A percentile compares a stretch with the other conserved stretches of the same genome.
phyloP scores from a whole-genome alignment of 2,329 filamentous ascomycete genomes.

The Triangularia setosa region DNA sequence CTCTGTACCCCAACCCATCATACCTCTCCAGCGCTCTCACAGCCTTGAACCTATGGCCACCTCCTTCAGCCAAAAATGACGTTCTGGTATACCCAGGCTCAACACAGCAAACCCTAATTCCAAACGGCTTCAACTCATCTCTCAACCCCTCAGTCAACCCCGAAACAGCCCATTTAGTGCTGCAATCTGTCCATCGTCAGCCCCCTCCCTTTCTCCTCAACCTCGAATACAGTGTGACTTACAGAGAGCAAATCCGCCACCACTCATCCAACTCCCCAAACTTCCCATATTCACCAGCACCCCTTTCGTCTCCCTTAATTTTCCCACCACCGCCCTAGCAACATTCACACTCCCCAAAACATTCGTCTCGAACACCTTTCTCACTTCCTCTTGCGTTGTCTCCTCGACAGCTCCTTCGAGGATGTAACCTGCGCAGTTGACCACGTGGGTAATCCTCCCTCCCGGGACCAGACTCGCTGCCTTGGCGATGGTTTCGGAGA shows the following conservation, averaged over 20 bases:
- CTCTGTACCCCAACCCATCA: conserved; percentile 19
- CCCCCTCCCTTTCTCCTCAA: neutral
- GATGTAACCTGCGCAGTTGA: conserved; percentile 29
- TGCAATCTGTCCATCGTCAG: conserved; percentile 27
- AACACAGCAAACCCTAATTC: conserved; percentile 38
- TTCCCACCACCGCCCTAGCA: conserved; percentile 44
- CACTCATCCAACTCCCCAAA: conserved; percentile 38
- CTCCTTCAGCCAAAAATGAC: conserved; percentile 28
- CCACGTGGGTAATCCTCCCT: conserved; percentile 24
- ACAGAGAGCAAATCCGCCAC: conserved; percentile 33
- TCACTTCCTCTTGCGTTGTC: conserved; percentile 33
- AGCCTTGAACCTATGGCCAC: conserved; percentile 21
- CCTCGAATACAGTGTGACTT: neutral
- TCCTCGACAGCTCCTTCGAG: conserved; percentile 30
- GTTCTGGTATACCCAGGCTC: conserved; percentile 40
- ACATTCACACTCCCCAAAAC: conserved; percentile 50
- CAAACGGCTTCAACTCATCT: conserved; percentile 43
- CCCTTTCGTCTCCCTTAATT: conserved; percentile 37
- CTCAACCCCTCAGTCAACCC: conserved; percentile 42
- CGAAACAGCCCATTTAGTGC: conserved; percentile 45
- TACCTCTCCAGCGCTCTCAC: conserved; percentile 18
- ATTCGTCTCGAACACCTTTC: conserved; percentile 46
- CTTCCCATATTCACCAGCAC: conserved; percentile 45
- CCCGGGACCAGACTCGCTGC: conserved; percentile 21
- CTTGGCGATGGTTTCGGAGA: conserved; percentile 12